Conservation (phyloP, 495 filamentous ascomycete species). For the Tuber aestivum region DNA sequence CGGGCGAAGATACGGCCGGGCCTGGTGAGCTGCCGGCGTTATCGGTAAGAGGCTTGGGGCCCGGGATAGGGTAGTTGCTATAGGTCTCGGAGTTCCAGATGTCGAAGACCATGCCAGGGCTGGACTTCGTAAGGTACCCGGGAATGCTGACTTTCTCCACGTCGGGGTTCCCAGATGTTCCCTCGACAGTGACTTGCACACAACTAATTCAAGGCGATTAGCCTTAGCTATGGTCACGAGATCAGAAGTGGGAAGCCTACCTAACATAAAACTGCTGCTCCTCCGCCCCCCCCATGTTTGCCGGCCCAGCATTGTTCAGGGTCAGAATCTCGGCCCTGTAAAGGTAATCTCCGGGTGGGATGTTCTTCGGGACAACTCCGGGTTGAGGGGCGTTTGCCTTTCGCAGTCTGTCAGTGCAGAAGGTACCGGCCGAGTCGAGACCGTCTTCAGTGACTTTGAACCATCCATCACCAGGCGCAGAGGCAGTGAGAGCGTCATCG, state of each 20-base stretch:
- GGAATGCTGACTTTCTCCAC: conserved; percentile 55
- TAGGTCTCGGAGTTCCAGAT: conserved; percentile 46
- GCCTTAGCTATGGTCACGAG: conserved; percentile 47
- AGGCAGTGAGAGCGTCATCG: conserved; percentile 44
- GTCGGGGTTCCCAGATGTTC: conserved; percentile 11
- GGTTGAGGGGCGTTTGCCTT: conserved; percentile 57
- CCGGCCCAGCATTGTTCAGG: conserved; percentile 56
- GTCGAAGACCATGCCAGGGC: conserved; percentile 56
- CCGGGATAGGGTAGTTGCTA: conserved; percentile 23
- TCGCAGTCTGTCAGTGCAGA: conserved; percentile 66
- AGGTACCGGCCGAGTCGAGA: conserved; percentile 45
- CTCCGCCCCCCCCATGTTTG: conserved; percentile 26
- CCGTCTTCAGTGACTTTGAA: conserved; percentile 57
- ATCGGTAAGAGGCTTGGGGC: conserved; percentile 13
- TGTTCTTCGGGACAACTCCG: conserved; percentile 53
- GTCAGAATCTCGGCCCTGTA: conserved; percentile 63
- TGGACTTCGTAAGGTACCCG: conserved; percentile 52
- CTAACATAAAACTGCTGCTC: conserved; percentile 63
- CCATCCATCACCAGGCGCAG: conserved; percentile 61
- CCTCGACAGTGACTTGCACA: conserved; percentile 39
- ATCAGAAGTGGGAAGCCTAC: conserved; percentile 61
- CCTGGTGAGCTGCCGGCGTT: neutral
- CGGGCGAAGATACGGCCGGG: neutral
- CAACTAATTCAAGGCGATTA: conserved; percentile 31
- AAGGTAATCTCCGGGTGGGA: conserved; percentile 61